Base-by-base conservation (phyloP, 257 asterid species). In the Lithospermum erythrorhizon region DNA sequence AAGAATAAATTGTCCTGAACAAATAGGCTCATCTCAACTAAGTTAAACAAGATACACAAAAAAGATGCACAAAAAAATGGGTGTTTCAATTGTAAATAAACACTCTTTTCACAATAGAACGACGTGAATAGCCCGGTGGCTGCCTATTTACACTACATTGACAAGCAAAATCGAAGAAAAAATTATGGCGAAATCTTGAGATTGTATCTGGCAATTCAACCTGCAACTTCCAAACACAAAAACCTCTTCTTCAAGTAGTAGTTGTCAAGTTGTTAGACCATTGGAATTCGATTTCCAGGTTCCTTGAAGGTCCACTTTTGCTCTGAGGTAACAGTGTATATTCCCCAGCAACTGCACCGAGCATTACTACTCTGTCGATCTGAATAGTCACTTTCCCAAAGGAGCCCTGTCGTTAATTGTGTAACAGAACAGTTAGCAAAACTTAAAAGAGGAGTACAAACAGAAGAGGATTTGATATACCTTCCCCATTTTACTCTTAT, bases 401-500 rank as follows among this genome's bases (percentile, higher is more conserved):
- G 55, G 97, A 86, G 80, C 95, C 86, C 97, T 89, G 91, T 58
- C 59, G 53, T 61, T 22, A 62, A n/a, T 29, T 9, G 21, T 22
- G 23, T 13, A 47, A 51, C 1, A 2, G 15, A 23, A 29, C 62
- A 14, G 20, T 61, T 47, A 59, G 56, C 51, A 10, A 55, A n/a
- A 4, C 3, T 53, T 37, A 41, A 6, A 56, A 18, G 57, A 19
- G 8, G 55, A 35, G 5, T 21, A 52, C 48, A 9, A 29, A 14
- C 35, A 19, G 17, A 37, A 4, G 61, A 9, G 24, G 27, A 32
- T n/a, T 41, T 32, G 24, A 30, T 24, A 58, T 73, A 89, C 98
- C 97, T 93, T 93, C 58, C 97, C 98, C 96, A 93, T 86, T 70
- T 93, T 93, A 94, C 97, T 93, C 87, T 93, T 89, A 69, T 93